Evolutionary conservation across 768 basidiomycete genomes (phyloP).

Genomic region (Tulasnella sp.): DNA sequence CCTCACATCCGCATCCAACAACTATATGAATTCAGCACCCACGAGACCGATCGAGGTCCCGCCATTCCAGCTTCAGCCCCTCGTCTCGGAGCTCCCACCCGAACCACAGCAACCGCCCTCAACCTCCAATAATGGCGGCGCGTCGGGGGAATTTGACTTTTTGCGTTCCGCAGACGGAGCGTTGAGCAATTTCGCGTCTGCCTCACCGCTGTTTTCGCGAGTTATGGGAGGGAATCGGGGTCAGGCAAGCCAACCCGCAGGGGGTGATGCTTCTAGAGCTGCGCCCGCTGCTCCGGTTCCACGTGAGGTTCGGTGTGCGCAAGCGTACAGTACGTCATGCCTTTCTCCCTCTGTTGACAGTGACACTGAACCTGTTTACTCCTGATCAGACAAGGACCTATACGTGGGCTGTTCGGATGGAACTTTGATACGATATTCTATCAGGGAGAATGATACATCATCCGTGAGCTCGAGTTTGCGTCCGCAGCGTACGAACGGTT

Average conservation of each 20-base stretch:
- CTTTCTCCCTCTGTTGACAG: not conserved
- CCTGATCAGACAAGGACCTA: conserved; percentile 55
- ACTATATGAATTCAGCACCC: conserved; percentile 34
- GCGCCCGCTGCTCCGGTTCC: not conserved
- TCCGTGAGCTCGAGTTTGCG: conserved; percentile 23
- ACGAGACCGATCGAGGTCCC: conserved; percentile 40
- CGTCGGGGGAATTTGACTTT: conserved; percentile 11
- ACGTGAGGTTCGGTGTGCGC: conserved; percentile 7
- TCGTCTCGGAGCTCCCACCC: conserved; percentile 30
- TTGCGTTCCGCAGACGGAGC: not conserved
- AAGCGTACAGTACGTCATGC: conserved; percentile 7
- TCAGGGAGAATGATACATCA: conserved; percentile 47
- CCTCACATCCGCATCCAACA: no score
- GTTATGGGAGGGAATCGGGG: conserved; percentile 35
- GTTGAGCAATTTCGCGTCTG: conserved; percentile 15
- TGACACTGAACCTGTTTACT: not conserved
- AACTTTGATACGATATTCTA: conserved; percentile 64
- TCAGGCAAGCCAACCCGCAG: conserved; percentile 38
- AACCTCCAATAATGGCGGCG: conserved; percentile 15
- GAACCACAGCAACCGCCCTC: not conserved
- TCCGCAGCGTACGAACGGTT: conserved; percentile 20
- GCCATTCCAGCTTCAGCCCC: conserved; percentile 45
- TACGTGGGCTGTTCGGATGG: conserved; percentile 82
- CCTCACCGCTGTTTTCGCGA: conserved; percentile 20
- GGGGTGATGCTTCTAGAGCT: conserved; percentile 8